Evolutionary conservation across 1,139 yeast species (phyloP).

Genomic region (Kodamaea ohmeri): DNA sequence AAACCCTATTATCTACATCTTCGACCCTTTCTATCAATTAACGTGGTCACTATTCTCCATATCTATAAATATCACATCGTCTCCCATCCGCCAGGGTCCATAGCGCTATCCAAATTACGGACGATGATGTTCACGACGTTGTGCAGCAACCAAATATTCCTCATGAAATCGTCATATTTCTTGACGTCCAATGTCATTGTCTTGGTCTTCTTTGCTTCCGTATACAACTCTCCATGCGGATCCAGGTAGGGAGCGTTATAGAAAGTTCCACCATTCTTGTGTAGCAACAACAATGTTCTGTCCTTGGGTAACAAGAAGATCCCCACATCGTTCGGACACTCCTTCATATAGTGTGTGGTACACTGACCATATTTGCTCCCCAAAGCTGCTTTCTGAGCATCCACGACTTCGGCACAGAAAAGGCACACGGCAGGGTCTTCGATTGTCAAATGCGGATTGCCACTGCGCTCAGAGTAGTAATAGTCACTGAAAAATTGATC

Average conservation of each 20-base stretch:
- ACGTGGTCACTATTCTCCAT: not conserved
- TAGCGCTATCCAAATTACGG: slow-evolving; percentile 69
- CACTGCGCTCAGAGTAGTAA: slow-evolving; percentile 45
- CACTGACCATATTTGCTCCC: slow-evolving; percentile 64
- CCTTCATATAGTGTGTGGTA: slow-evolving; percentile 58
- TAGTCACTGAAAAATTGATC: slow-evolving; percentile 67
- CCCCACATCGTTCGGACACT: slow-evolving; percentile 72
- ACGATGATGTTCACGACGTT: slow-evolving; percentile 76
- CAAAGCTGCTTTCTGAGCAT: slow-evolving; percentile 58
- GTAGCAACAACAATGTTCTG: slow-evolving; percentile 62
- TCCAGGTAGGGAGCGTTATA: slow-evolving; percentile 83
- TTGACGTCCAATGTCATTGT: slow-evolving; percentile 64
- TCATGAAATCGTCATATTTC: slow-evolving; percentile 65
- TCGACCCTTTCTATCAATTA: not conserved
- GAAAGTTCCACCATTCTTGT: slow-evolving; percentile 77
- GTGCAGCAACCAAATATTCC: slow-evolving; percentile 75
- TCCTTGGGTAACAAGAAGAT: slow-evolving; percentile 77
- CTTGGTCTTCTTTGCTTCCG: slow-evolving; percentile 67
- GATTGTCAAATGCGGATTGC: slow-evolving; percentile 40
- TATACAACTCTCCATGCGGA: slow-evolving; percentile 82
- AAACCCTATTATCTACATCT: no score
- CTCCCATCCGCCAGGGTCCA: slow-evolving; percentile 96
- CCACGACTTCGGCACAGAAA: slow-evolving; percentile 71
- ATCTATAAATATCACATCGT: slow-evolving; percentile 47
- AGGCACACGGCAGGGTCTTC: slow-evolving; percentile 86